Conservation (phyloP, 192 early-diverging fungal genomes). For the Entomortierella chlamydospora region DNA sequence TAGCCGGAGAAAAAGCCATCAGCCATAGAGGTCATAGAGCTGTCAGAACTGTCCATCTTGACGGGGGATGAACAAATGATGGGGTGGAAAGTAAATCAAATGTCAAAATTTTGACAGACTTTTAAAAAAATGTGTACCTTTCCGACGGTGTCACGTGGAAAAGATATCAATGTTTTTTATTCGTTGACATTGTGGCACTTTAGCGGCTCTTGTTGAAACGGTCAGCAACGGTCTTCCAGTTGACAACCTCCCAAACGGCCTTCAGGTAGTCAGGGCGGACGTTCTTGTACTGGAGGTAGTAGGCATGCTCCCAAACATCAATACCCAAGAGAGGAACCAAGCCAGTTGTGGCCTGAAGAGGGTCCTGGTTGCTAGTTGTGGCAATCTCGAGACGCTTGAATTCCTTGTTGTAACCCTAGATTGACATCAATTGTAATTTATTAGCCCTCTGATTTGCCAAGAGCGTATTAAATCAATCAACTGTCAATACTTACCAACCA, state of each 20-base stretch:
- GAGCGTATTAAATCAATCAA: too few species aligned
- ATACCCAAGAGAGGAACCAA: slow-evolving; percentile 89
- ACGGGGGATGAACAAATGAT: not conserved
- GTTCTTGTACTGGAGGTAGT: slow-evolving; percentile 98
- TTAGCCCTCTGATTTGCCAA: not conserved
- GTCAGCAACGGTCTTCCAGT: slow-evolving; percentile 96
- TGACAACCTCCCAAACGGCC: slow-evolving; percentile 94
- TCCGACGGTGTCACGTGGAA: not conserved
- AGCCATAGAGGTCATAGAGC: too few species aligned
- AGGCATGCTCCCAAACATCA: slow-evolving; percentile 97
- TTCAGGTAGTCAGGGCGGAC: slow-evolving; percentile 96
- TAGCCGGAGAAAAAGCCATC: slow-evolving; percentile 42
- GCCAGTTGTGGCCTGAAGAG: slow-evolving; percentile 61
- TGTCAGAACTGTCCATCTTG: slow-evolving; percentile 19
- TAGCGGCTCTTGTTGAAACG: slow-evolving; percentile 81
- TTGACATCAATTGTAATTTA: not conserved
- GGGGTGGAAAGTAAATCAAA: not conserved
- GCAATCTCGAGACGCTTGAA: slow-evolving; percentile 85
- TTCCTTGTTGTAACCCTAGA: slow-evolving; percentile 82
- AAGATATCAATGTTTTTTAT: too few species aligned
- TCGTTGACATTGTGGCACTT: not conserved
- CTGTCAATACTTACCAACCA: slow-evolving; percentile 88
- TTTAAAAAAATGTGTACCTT: not conserved
- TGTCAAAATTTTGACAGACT: slow-evolving; percentile 1
- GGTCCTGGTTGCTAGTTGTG: slow-evolving; percentile 93